Evolutionary conservation across 2,329 filamentous ascomycete species (phyloP).

Genomic region (Teratosphaeria pseudoeucalypti): DNA sequence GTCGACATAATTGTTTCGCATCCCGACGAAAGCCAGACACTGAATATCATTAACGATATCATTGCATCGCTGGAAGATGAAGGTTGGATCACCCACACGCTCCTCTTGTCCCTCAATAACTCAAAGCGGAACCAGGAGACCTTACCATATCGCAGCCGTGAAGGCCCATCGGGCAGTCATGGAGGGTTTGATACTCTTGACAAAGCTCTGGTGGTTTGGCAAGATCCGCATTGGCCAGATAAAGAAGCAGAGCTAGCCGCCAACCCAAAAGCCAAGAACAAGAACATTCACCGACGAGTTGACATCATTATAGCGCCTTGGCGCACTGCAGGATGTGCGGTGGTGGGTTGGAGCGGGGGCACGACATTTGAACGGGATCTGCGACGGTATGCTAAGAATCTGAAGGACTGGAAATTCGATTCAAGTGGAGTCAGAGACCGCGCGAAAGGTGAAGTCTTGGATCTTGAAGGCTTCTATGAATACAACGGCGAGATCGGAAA

Average conservation of each 20-base stretch:
- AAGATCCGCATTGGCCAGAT: constrained; percentile 47
- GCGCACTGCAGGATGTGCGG: constrained; percentile 77
- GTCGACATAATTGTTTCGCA: constrained; percentile 82
- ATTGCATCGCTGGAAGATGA: constrained; percentile 59
- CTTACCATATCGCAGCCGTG: constrained; percentile 40
- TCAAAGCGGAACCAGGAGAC: constrained; percentile 62
- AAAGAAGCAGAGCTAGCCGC: constrained; percentile 26
- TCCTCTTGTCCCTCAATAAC: constrained; percentile 58
- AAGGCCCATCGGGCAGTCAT: constrained; percentile 32
- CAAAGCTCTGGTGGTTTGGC: constrained; percentile 89
- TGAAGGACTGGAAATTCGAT: constrained; percentile 73
- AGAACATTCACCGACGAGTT: constrained; percentile 70
- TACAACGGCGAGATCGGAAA: constrained; percentile 41
- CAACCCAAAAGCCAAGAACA: constrained; percentile 44
- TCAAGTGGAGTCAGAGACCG: constrained; percentile 72
- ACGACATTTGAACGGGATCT: constrained; percentile 87
- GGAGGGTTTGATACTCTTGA: constrained; percentile 78
- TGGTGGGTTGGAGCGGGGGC: constrained; percentile 74
- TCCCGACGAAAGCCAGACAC: constrained; percentile 57
- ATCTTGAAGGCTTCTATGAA: constrained; percentile 72
- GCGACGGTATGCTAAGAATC: constrained; percentile 64
- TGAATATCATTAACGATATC: constrained; percentile 60
- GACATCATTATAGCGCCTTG: constrained; percentile 88
- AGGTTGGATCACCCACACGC: constrained; percentile 69
- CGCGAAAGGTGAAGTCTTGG: constrained; percentile 57